Conservation (phyloP, 208 protist genomes). For the Trypanosoma brucei region DNA sequence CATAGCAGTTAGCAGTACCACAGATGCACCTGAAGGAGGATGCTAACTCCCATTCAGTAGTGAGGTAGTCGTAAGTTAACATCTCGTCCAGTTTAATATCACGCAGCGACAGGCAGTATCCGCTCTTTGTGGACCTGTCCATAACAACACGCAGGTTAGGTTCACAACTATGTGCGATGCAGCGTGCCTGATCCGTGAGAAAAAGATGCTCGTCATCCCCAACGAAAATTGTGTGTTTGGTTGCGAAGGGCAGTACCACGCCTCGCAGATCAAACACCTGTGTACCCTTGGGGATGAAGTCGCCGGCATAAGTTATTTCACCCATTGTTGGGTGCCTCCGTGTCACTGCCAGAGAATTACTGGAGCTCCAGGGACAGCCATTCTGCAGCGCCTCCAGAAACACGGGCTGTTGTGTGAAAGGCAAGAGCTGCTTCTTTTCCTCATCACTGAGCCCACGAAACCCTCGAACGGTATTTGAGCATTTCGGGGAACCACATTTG, state of each 20-base stretch:
- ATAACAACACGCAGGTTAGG: constrained; percentile 79
- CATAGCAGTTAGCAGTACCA: constrained; percentile 45
- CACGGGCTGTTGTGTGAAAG: constrained; percentile 31
- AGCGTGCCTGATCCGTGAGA: constrained; percentile 66
- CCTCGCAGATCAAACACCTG: constrained; percentile 68
- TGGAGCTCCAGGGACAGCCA: constrained; percentile 32
- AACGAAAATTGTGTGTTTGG: constrained; percentile 82
- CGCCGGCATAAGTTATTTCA: constrained; percentile 50
- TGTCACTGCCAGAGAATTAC: constrained; percentile 42
- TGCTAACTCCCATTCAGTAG: constrained; percentile 87
- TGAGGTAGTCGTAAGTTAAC: constrained; percentile 85
- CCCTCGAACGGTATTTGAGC: constrained; percentile 32
- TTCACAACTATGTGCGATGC: constrained; percentile 73
- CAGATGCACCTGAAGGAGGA: constrained; percentile 72
- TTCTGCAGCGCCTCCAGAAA: constrained; percentile 38
- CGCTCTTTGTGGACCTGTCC: constrained; percentile 47
- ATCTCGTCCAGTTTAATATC: constrained; percentile 61
- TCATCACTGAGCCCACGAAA: constrained; percentile 36
- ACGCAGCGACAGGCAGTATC: constrained; percentile 58
- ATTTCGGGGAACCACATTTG: constrained; percentile 37
- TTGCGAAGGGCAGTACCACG: constrained; percentile 74
- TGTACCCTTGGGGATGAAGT: constrained; percentile 44
- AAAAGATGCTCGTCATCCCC: constrained; percentile 77
- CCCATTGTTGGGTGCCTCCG: constrained; percentile 36
- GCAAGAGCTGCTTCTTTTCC: constrained; percentile 39